Conservation (phyloP, 2,329 filamentous ascomycete species). For the Mycosphaerella sp. region DNA sequence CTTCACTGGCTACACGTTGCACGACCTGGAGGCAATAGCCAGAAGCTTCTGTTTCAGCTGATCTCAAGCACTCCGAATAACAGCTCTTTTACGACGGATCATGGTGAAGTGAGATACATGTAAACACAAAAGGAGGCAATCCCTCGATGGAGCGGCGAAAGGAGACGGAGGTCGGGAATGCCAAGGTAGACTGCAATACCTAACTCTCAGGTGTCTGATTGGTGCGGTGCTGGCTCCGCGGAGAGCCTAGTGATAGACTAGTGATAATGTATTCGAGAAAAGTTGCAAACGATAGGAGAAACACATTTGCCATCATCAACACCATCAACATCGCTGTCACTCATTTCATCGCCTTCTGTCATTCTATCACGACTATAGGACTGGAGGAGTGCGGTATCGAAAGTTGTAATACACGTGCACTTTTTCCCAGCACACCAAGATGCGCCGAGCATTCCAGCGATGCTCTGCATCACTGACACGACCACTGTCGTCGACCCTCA, state of each 20-base stretch:
- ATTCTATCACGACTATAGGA: neutral
- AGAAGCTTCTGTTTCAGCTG: neutral
- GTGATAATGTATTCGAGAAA: conserved; percentile 1
- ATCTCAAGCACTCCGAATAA: no score
- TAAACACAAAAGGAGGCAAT: no score
- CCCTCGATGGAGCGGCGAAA: no score
- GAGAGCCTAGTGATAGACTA: neutral
- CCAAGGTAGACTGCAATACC: neutral
- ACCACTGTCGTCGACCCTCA: conserved; percentile 20
- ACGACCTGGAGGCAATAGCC: conserved; percentile 6
- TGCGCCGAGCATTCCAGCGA: conserved; percentile 31
- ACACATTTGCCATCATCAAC: neutral
- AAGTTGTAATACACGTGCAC: neutral
- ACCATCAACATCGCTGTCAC: conserved; percentile 5
- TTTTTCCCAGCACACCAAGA: conserved; percentile 10
- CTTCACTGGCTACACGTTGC: conserved; percentile 7
- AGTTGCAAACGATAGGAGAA: conserved; percentile 6
- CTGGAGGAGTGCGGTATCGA: neutral
- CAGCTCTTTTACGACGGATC: no score
- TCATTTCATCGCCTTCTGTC: conserved; percentile 6
- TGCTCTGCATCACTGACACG: conserved; percentile 27
- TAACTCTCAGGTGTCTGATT: neutral
- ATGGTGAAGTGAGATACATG: no score
- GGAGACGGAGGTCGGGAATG: neutral
- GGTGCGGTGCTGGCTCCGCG: neutral